phyloP scores from a whole-genome alignment of 1,284 basidiomycete genomes.

The Hemileia vastatrix region DNA sequence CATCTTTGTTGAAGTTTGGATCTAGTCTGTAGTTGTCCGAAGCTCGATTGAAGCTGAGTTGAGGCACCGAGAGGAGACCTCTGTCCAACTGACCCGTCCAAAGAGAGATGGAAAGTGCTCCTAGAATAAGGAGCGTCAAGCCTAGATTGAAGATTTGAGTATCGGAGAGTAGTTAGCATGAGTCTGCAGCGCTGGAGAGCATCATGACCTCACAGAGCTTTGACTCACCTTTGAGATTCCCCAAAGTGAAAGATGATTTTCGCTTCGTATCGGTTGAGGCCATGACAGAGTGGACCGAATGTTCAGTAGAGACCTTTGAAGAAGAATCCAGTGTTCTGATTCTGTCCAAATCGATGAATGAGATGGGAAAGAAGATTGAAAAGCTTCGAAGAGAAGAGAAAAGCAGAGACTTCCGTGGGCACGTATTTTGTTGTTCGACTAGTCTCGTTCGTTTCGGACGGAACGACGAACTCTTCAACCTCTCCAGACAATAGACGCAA shows the following conservation, averaged over 20 bases:
- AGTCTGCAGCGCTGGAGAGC: no score
- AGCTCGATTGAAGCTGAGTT: not conserved
- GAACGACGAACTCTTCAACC: not conserved
- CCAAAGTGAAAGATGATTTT: no score
- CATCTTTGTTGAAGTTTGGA: not conserved
- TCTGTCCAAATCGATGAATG: not conserved
- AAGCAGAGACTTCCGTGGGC: not conserved
- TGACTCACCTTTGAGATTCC: no score
- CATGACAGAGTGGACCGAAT: no score
- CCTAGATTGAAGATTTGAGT: not conserved
- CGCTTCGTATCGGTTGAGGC: no score
- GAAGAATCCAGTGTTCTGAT: not conserved
- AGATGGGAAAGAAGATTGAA: not conserved
- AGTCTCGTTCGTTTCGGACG: not conserved
- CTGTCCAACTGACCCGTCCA: not conserved
- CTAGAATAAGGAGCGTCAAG: not conserved
- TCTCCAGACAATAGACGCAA: not conserved
- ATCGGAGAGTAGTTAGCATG: no score
- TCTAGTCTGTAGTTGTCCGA: slow-evolving; percentile 7
- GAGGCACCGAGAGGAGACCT: not conserved
- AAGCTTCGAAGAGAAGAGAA: not conserved
- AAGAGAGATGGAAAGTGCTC: not conserved
- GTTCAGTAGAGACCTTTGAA: not conserved
- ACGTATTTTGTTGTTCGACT: not conserved
- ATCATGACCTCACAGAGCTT: no score